phyloP scores from a whole-genome alignment of 371 early-diverging fungal species.

The Rhizomucor miehei region DNA sequence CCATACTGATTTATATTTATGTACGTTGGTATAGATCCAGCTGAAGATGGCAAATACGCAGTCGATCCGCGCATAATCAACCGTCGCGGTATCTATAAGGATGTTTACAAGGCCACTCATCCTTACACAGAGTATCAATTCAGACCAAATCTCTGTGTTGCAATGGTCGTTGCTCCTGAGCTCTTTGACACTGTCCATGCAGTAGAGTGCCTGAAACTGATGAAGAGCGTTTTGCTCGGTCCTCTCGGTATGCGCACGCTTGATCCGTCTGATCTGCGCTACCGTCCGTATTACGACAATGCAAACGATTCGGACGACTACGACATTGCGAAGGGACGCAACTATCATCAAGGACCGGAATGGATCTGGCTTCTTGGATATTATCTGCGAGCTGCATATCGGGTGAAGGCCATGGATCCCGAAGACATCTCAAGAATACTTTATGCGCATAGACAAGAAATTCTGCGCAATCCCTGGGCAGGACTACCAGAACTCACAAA shows the following conservation, averaged over 20 bases:
- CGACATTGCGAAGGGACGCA: conserved; percentile 88
- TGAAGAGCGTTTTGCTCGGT: conserved; percentile 67
- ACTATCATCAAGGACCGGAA: conserved; percentile 97
- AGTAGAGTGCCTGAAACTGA: conserved; percentile 59
- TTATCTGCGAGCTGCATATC: conserved; percentile 82
- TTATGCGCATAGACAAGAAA: conserved; percentile 69
- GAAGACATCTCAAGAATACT: conserved; percentile 63
- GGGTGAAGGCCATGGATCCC: conserved; percentile 52
- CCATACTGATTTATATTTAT: too few species aligned
- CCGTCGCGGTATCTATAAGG: conserved; percentile 96
- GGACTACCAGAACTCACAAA: conserved; percentile 97
- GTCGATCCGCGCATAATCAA: conserved; percentile 71
- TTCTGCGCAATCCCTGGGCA: conserved; percentile 68
- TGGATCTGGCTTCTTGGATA: conserved; percentile 95
- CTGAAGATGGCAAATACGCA: conserved; percentile 59
- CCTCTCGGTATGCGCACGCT: conserved; percentile 95
- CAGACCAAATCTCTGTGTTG: conserved; percentile 88
- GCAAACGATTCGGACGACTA: conserved; percentile 83
- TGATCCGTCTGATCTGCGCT: conserved; percentile 87
- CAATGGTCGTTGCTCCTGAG: conserved; percentile 95
- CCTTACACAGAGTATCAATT: conserved; percentile 89
- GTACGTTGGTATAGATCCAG: conserved; percentile 10
- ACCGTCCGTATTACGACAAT: conserved; percentile 91
- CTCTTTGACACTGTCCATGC: conserved; percentile 83
- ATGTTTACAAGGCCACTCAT: conserved; percentile 71